Conservation (phyloP, 345 rosid species). For the Melaleuca quinquenervia region DNA sequence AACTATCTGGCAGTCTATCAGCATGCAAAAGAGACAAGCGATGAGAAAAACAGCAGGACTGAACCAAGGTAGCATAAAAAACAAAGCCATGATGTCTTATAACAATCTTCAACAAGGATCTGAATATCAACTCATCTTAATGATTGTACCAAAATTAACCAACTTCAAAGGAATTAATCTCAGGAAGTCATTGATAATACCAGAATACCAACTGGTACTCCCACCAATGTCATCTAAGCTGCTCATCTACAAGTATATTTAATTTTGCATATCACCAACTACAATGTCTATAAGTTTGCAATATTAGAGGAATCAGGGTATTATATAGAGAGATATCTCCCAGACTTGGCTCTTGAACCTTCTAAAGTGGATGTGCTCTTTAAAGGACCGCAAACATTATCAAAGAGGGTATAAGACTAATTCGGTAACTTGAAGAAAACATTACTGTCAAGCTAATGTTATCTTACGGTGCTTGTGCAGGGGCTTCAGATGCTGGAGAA, state of each 20-base stretch:
- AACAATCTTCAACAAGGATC: background rate
- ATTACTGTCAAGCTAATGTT: background rate
- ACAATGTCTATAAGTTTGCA: background rate
- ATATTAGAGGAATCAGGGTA: background rate
- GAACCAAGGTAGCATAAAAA: background rate
- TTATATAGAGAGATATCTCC: background rate
- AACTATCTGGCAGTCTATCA: background rate
- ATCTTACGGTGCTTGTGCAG: slow-evolving; percentile 54
- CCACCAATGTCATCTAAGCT: background rate
- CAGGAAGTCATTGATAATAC: background rate
- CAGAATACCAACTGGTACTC: background rate
- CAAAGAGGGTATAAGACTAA: background rate
- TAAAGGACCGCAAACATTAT: slow-evolving; percentile 14
- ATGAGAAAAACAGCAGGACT: background rate
- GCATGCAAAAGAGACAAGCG: background rate
- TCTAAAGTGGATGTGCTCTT: slow-evolving; percentile 23
- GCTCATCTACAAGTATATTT: background rate
- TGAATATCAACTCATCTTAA: background rate
- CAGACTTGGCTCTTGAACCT: slow-evolving; percentile 27
- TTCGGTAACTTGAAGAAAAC: background rate
- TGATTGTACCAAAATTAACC: background rate
- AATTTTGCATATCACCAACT: background rate
- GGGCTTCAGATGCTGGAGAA: slow-evolving; percentile 26
- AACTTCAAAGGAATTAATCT: background rate
- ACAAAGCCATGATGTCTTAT: background rate